Evolutionary conservation across 495 filamentous ascomycete genomes (phyloP), one percentile per base, ranked within the genome.

Genomic region (Annulohypoxylon stygium): DNA sequence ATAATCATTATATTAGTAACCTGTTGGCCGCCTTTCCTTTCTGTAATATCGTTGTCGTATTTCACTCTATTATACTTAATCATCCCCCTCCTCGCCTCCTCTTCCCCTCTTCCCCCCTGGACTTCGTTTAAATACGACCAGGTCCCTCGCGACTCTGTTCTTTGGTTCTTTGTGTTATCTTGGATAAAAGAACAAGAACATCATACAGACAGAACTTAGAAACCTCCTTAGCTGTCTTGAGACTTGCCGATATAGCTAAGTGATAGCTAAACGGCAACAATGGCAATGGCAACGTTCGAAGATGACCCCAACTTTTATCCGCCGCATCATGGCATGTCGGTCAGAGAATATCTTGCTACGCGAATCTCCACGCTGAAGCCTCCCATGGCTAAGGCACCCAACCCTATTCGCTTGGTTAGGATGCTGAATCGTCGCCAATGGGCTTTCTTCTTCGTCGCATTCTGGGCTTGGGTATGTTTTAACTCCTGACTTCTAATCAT

Each of bases 361-460:
- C 91, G 94, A 37, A 67, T 97, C 54, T 83, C 90, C 0, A 88
- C 91, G 5, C 84, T 97, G 47, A 88, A 88, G 75, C 94, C 94
- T 43, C 90, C 93, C 0, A 92, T 95, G 89, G 81, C 87, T 58
- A 83, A 87, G n/a, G 92, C 90, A 0, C 91, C 92, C 16, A 97
- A 97, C 76, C 94, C 94, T 0, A 87, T 97, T 80, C 85, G 81
- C 23, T 84, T 93, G 1, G 76, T 97, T 23, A 79, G 82, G n/a
- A 84, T 92, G 78, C 82, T 97, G 48, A 95, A 86, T 71, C 76
- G 79, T 39, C 89, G 89, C 47, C 92, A 97, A 82, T 97, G 94
- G 94, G 84, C 94, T 20, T 95, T 95, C 80, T 97, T 97, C 80
- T 76, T 86, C 36, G 88, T 91, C 71, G 90, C 89, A 5, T 93